Conservation (phyloP, 441 rosid species). For the Eruca vesicaria region DNA sequence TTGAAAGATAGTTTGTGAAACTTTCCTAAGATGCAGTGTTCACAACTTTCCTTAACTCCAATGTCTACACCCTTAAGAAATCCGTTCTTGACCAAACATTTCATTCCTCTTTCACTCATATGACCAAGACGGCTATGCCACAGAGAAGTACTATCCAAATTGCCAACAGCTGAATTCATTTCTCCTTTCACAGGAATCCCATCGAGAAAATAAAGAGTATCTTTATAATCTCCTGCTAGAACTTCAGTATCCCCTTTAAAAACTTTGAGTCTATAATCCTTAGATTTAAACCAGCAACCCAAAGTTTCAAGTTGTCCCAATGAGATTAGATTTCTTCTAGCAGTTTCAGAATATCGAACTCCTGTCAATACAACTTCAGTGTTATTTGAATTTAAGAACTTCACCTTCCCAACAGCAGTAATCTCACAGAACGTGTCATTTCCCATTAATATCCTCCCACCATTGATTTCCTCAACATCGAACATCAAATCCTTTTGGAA, state of each 20-base stretch:
- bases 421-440: background rate
- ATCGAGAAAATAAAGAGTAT: background rate
- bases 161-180: background rate
- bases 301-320: background rate
- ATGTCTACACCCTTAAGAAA: too few relatives aligned
- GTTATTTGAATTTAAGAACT: background rate
- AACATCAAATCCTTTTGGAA: background rate
- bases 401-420: background rate
- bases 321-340: background rate
- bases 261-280: background rate
- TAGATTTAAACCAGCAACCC: background rate
- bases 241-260: background rate
- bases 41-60: background rate
- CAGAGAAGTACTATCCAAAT: background rate
- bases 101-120: too few relatives aligned
- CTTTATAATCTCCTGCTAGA: background rate
- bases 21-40: too few relatives aligned
- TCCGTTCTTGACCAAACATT: too few relatives aligned
- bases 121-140: background rate
- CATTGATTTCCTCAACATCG: background rate
- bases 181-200: background rate
- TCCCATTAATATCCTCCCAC: background rate
- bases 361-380: background rate
- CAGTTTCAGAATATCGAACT: background rate
- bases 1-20: background rate